These are phyloP conservation scores for Eimeria sp. DNA, from an alignment of 169 alveolate species.

Conservation along the genomic window DNA sequence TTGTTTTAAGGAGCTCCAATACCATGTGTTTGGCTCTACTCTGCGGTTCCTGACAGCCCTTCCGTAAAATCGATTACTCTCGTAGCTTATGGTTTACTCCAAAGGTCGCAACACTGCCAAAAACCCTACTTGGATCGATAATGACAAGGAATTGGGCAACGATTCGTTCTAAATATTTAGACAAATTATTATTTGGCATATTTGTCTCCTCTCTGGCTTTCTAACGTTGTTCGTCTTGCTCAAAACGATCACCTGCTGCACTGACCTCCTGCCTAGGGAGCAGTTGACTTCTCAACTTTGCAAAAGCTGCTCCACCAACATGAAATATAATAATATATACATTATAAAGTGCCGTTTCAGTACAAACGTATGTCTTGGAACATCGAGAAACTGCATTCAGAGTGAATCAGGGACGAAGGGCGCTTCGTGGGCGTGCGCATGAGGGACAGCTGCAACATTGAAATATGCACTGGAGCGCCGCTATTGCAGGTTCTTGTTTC, in stretches of 20 bases:
- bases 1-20: no score
- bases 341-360: not conserved
- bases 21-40: no score
- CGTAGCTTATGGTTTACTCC: not conserved
- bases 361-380: not conserved
- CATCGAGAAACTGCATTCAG: not conserved
- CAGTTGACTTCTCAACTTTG: not conserved
- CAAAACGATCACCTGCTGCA: not conserved
- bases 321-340: not conserved
- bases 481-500: not conserved
- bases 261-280: not conserved
- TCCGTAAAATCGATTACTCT: not conserved
- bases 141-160: not conserved
- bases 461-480: not conserved
- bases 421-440: not conserved
- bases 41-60: no score
- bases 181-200: not conserved
- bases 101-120: not conserved
- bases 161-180: not conserved
- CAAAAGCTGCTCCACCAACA: not conserved
- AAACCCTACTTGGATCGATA: not conserved
- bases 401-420: not conserved
- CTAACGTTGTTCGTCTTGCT: not conserved
- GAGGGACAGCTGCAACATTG: not conserved
- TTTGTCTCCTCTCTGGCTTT: not conserved